Base-by-base conservation (phyloP, 148 eudicot species). In the Vaccinium macrocarpon region DNA sequence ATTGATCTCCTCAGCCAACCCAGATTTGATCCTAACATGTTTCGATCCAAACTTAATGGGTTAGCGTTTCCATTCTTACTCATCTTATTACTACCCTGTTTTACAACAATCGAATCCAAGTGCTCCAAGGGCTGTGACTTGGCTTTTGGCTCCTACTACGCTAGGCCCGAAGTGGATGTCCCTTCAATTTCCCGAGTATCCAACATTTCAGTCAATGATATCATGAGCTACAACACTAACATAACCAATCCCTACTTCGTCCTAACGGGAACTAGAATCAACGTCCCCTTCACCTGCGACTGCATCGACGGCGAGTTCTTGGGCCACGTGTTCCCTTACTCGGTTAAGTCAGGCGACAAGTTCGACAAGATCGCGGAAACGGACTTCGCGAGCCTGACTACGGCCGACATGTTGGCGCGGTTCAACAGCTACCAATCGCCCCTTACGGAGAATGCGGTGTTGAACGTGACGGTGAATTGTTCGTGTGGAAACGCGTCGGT, bases 141-240 rank as follows among this genome's bases (percentile, higher is more conserved):
- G 64, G 94, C 96, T 29, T 55, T 94, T 21, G 98, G 82, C 25
- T 94, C 93, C 75, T 95, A 90, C 87, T 85, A 90, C 84, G 29
- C 92, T 2, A 78, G 81, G 56, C 15, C 15, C 15, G 82, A 75
- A 0, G 52, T 55, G n/a, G 82, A 82, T 64, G 84, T 94, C 77
- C 80, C 82, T 6, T 70, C 57, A 42, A 91, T 93, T n/a, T 4
- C 79, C 42, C 2, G 71, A 5, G 12, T 84, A 2, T 13, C 42
- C 14, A 52, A 70, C 50, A 74, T 64, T 16, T 11, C 85, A n/a
- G 79, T 81, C 27, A 2, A 25, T 5, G 49, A 81, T 13, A 90
- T 93, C 77, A 62, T 85, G 6, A 77, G 83, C 62, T 92, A 90
- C 86, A 93, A 92, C 78, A 35, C 71, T 76, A 52, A 52, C 56